phyloP scores from a whole-genome alignment of 2,329 filamentous ascomycete genomes.

The Penicillium sp. region DNA sequence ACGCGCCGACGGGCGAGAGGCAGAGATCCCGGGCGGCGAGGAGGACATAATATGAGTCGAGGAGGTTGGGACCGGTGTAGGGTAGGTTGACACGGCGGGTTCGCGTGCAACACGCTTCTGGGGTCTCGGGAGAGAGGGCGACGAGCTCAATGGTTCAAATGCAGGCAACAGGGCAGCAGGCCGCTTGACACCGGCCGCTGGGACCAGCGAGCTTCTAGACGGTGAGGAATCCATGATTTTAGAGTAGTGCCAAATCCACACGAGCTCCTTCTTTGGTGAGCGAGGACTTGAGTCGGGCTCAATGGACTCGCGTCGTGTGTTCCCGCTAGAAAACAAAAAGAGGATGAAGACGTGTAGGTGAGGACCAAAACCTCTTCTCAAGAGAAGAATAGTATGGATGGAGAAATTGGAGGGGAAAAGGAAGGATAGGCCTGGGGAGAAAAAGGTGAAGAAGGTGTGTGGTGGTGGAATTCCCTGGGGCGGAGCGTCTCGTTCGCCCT shows the following conservation, averaged over 20 bases:
- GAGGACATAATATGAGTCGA: conserved; percentile 88
- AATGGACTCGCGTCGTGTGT: conserved; percentile 25
- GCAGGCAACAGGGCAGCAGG: conserved; percentile 49
- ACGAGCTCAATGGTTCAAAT: conserved; percentile 51
- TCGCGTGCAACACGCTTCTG: conserved; percentile 48
- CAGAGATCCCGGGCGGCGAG: conserved; percentile 64
- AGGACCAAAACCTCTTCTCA: conserved; percentile 1
- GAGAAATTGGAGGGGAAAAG: conserved; percentile 24
- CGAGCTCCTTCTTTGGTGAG: conserved; percentile 14
- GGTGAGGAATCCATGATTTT: conserved; percentile 43
- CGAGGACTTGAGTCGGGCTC: conserved; percentile 24
- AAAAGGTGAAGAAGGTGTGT: conserved; percentile 26
- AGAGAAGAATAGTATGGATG: conserved; percentile 8
- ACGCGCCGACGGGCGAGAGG: conserved; percentile 54
- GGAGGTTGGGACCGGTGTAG: conserved; percentile 89
- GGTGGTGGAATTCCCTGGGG: conserved; percentile 36
- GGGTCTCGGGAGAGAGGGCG: conserved; percentile 48
- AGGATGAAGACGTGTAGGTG: conserved; percentile 8
- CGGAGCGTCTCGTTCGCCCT: conserved; percentile 35
- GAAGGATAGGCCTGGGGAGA: conserved; percentile 21
- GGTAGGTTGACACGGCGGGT: conserved; percentile 63
- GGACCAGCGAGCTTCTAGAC: conserved; percentile 33
- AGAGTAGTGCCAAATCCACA: conserved; percentile 9
- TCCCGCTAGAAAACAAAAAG: conserved; percentile 10
- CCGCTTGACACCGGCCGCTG: conserved; percentile 45